Conservation (phyloP, 2,329 filamentous ascomycete genomes). For the Monilinia polystroma region DNA sequence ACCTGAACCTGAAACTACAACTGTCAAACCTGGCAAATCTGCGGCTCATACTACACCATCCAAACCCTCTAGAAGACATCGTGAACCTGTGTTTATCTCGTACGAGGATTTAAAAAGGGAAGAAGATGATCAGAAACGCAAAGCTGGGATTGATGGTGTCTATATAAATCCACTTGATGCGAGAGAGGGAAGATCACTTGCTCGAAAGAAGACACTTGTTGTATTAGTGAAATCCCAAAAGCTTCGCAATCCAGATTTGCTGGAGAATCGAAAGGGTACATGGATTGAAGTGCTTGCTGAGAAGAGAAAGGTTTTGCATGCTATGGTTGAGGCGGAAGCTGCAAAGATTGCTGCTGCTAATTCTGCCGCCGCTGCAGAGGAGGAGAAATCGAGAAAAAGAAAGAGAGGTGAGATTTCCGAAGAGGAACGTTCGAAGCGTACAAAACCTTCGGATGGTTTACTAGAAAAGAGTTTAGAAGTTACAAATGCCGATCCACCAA, state of each 20-base stretch:
- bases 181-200: conserved; percentile 36
- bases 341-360: conserved; percentile 10
- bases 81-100: conserved; percentile 18
- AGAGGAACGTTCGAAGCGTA: neutral
- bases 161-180: conserved; percentile 28
- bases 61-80: neutral
- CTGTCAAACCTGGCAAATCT: neutral
- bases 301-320: conserved; percentile 18
- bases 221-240: conserved; percentile 38
- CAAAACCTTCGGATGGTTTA: neutral
- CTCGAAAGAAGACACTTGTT: conserved; percentile 38
- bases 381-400: conserved; percentile 18
- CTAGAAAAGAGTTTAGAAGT: neutral
- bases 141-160: conserved; percentile 26
- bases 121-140: conserved; percentile 23
- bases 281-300: conserved; percentile 27
- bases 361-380: conserved; percentile 1
- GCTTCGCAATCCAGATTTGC: conserved; percentile 32
- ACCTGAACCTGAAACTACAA: conserved; percentile 7
- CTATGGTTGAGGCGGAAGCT: conserved; percentile 16
- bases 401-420: conserved; percentile 1
- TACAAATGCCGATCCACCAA: neutral
- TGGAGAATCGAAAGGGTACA: conserved; percentile 26
- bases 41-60: neutral
- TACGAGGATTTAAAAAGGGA: conserved; percentile 23